A percentile compares a stretch with the other conserved stretches of the same genome.
Evolutionary conservation across 805 yeast genomes (phyloP).

Genomic region (Sugiyamaella valdiviana): DNA sequence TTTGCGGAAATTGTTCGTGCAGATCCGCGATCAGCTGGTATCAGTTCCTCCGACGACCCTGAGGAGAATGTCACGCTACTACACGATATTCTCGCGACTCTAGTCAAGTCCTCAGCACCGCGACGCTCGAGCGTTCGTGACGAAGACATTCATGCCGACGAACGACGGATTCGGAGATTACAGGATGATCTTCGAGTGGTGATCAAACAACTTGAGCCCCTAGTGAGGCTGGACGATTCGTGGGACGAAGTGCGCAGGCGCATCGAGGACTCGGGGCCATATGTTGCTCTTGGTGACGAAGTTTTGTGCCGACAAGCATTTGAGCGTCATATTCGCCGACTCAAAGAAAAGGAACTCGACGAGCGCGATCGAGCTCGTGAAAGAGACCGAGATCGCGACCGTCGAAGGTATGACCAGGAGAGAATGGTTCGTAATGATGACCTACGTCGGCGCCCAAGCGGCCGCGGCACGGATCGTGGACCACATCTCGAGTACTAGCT

Average conservation of each 20-base stretch:
- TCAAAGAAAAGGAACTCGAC: constrained; percentile 25
- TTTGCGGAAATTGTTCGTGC: constrained; percentile 22
- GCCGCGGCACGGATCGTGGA: constrained; percentile 16
- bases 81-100: constrained; percentile 5
- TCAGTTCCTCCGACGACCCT: neutral
- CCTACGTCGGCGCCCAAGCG: constrained; percentile 1
- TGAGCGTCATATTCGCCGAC: constrained; percentile 30
- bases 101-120: constrained; percentile 1
- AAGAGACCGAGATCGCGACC: constrained; percentile 9
- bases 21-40: constrained; percentile 7
- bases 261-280: constrained; percentile 32
- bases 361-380: constrained; percentile 6
- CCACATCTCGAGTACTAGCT: constrained; percentile 18
- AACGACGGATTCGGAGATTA: constrained; percentile 26
- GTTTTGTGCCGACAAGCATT: constrained; percentile 29
- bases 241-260: constrained; percentile 36
- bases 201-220: constrained; percentile 29
- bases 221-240: constrained; percentile 25
- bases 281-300: constrained; percentile 33
- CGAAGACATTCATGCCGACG: constrained; percentile 25
- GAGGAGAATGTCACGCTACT: neutral
- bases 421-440: constrained; percentile 1
- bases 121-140: constrained; percentile 7
- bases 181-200: constrained; percentile 29
- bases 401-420: neutral